Conservation (phyloP, 2,329 filamentous ascomycete genomes). For the Cryphonectria nitschkei region DNA sequence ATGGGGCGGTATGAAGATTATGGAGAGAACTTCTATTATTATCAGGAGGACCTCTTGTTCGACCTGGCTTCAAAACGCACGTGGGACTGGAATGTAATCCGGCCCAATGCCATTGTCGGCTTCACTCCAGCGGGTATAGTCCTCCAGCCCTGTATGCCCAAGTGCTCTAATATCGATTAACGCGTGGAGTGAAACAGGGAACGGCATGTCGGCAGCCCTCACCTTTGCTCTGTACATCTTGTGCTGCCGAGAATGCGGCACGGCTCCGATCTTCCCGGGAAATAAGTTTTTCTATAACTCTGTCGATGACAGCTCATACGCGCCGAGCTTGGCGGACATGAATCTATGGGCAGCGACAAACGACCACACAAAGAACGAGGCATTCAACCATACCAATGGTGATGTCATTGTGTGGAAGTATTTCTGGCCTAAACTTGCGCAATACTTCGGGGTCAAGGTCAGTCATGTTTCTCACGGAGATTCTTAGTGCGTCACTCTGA, state of each 20-base stretch:
- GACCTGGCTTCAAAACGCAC: slow-evolving; percentile 24
- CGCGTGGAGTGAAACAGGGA: slow-evolving; percentile 24
- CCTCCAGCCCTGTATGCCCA: background rate
- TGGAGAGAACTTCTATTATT: slow-evolving; percentile 52
- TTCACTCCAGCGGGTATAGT: slow-evolving; percentile 35
- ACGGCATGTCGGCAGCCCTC: slow-evolving; percentile 38
- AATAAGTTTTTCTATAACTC: slow-evolving; percentile 37
- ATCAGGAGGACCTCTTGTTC: slow-evolving; percentile 47
- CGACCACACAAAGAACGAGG: slow-evolving; percentile 34
- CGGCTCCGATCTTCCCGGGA: slow-evolving; percentile 34
- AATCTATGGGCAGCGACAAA: slow-evolving; percentile 34
- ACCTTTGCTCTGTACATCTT: slow-evolving; percentile 37
- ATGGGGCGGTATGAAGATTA: slow-evolving; percentile 43
- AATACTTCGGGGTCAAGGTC: slow-evolving; percentile 34
- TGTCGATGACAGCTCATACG: slow-evolving; percentile 37
- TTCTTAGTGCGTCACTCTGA: too few species aligned
- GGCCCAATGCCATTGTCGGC: slow-evolving; percentile 37
- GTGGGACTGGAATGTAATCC: slow-evolving; percentile 38
- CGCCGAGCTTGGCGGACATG: slow-evolving; percentile 36
- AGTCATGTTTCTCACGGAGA: background rate
- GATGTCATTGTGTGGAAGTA: slow-evolving; percentile 37
- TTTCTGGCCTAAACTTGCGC: slow-evolving; percentile 32
- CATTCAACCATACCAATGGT: slow-evolving; percentile 37
- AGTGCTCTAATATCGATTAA: background rate
- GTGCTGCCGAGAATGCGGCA: slow-evolving; percentile 34